A percentile compares a stretch with the other conserved stretches of the same genome.
These are phyloP conservation scores for Cyclotella atomus DNA, from an alignment of 108 stramenopile species.

Conservation along the genomic window DNA sequence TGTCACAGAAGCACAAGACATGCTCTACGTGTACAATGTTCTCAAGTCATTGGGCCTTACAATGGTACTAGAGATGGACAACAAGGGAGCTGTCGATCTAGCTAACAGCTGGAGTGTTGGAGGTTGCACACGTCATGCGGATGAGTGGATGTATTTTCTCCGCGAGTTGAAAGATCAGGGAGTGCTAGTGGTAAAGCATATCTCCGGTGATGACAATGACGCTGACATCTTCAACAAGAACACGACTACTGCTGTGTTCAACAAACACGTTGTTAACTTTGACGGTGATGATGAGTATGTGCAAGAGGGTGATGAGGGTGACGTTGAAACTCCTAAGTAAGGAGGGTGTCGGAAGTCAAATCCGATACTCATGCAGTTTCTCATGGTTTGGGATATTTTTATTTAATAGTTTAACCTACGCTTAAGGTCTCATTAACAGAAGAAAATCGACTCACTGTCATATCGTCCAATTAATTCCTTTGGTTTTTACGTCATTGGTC, in stretches of 20 bases:
- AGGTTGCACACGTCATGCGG: slow-evolving; percentile 16
- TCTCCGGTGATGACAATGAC: slow-evolving; percentile 10
- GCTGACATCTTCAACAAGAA: slow-evolving; percentile 29
- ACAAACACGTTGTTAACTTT: not conserved
- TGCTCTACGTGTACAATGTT: not conserved
- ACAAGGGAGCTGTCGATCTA: slow-evolving; percentile 18
- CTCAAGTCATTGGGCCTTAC: not conserved
- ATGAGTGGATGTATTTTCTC: not conserved
- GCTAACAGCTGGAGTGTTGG: slow-evolving; percentile 30
- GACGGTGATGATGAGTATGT: not conserved
- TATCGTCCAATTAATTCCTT: too few species aligned
- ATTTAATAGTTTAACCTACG: too few species aligned
- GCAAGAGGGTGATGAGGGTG: not conserved
- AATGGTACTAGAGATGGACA: slow-evolving; percentile 5
- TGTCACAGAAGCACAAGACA: not conserved
- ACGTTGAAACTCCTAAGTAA: not conserved
- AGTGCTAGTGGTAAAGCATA: not conserved
- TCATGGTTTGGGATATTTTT: not conserved
- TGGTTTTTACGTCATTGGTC: too few species aligned
- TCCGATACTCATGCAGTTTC: too few species aligned
- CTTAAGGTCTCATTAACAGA: too few species aligned
- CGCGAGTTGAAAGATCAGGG: slow-evolving; percentile 24
- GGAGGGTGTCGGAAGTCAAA: not conserved
- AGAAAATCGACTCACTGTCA: too few species aligned
- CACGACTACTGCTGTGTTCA: slow-evolving; percentile 16